Percentiles rank a stretch among this genome's conserved stretches.
These are phyloP conservation scores for Kwoniella botswanensis DNA, from an alignment of 768 basidiomycete genomes.

Conservation along the genomic window DNA sequence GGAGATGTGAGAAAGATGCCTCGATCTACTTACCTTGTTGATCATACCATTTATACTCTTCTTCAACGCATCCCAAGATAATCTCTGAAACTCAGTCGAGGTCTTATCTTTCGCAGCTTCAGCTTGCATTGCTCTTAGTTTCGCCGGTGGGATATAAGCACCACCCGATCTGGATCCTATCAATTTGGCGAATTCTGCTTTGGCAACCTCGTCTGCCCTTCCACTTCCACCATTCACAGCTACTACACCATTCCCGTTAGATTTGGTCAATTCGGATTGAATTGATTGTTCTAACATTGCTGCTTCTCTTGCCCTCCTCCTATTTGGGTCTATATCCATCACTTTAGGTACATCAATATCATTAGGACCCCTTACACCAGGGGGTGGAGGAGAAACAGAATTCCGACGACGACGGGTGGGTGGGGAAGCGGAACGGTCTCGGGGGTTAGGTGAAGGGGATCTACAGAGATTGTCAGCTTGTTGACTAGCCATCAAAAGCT, in stretches of 20 bases:
- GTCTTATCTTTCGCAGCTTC: slow-evolving; percentile 80
- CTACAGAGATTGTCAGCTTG: slow-evolving; percentile 32
- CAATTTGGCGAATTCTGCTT: slow-evolving; percentile 89
- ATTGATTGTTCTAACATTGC: slow-evolving; percentile 56
- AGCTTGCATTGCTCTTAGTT: slow-evolving; percentile 85
- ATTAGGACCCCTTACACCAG: slow-evolving; percentile 21
- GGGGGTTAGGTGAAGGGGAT: slow-evolving; percentile 52
- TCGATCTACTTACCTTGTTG: slow-evolving; percentile 68
- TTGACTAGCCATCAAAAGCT: neutral
- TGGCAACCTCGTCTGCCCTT: slow-evolving; percentile 65
- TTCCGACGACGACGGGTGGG: slow-evolving; percentile 52
- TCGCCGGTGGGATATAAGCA: slow-evolving; percentile 94
- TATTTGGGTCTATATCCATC: slow-evolving; percentile 75
- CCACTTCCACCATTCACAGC: slow-evolving; percentile 57
- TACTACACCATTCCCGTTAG: slow-evolving; percentile 66
- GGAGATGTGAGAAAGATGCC: neutral
- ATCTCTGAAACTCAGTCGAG: slow-evolving; percentile 85
- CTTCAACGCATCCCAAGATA: slow-evolving; percentile 96
- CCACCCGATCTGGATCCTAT: slow-evolving; percentile 81
- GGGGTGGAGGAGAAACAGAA: slow-evolving; percentile 43
- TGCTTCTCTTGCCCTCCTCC: slow-evolving; percentile 74
- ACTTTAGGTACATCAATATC: slow-evolving; percentile 58
- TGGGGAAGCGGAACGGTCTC: slow-evolving; percentile 55
- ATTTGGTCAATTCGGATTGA: slow-evolving; percentile 74
- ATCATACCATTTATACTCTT: slow-evolving; percentile 99